phyloP scores from a whole-genome alignment of 2,329 filamentous ascomycete genomes.

The Zopfia rhizophila region DNA sequence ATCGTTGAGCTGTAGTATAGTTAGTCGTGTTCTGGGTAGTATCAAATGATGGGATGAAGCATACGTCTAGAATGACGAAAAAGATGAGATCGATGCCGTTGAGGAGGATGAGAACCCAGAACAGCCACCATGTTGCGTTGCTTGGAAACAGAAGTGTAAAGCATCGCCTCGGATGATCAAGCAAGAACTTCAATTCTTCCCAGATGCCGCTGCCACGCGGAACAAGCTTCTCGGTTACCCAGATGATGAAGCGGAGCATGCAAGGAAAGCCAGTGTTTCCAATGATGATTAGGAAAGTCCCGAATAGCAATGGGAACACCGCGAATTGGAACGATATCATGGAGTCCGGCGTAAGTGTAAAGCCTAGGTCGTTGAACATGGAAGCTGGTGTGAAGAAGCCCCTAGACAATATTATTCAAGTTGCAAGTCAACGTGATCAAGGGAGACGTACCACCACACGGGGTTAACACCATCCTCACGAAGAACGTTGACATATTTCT shows the following conservation, averaged over 20 bases:
- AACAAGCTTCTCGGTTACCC: slow-evolving; percentile 75
- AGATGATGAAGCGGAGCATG: slow-evolving; percentile 93
- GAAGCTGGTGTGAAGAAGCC: slow-evolving; percentile 88
- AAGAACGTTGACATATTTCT: slow-evolving; percentile 71
- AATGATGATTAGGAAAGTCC: slow-evolving; percentile 89
- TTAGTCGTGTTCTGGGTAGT: slow-evolving; percentile 13
- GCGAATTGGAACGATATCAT: slow-evolving; percentile 90
- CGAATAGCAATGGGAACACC: slow-evolving; percentile 77
- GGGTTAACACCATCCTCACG: slow-evolving; percentile 68
- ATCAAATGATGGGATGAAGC: slow-evolving; percentile 42
- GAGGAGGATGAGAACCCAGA: slow-evolving; percentile 82
- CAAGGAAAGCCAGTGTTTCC: slow-evolving; percentile 96
- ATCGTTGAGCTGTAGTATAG: slow-evolving; percentile 71
- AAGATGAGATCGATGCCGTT: slow-evolving; percentile 89
- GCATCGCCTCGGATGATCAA: slow-evolving; percentile 94
- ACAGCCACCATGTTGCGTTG: slow-evolving; percentile 94
- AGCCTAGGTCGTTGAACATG: slow-evolving; percentile 94
- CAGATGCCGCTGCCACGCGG: slow-evolving; percentile 76
- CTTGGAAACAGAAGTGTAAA: slow-evolving; percentile 95
- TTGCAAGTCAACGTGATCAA: background rate
- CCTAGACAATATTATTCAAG: slow-evolving; percentile 44
- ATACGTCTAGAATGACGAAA: slow-evolving; percentile 90
- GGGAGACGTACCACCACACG: slow-evolving; percentile 75
- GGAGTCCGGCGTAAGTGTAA: slow-evolving; percentile 90
- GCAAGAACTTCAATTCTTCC: slow-evolving; percentile 89